These are phyloP conservation scores for Mycotypha africana DNA, from an alignment of 371 early-diverging fungal genomes.

Conservation along the genomic window DNA sequence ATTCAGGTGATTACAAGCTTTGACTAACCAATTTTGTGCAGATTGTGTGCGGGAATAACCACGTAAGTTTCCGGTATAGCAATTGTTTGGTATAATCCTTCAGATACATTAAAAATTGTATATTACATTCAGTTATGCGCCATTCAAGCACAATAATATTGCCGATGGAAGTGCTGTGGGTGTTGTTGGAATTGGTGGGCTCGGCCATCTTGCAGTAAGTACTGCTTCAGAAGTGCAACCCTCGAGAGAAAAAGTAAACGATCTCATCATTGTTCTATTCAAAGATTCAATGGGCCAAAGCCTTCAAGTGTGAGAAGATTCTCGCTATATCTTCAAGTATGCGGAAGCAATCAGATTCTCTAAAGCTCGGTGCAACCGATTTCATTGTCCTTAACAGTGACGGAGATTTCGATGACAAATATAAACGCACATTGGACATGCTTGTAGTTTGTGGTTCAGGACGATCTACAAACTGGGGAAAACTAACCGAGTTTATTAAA, in stretches of 20 bases:
- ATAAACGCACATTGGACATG: constrained; percentile 34
- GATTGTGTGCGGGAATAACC: constrained; percentile 72
- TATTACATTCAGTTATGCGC: no score
- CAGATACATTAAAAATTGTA: no score
- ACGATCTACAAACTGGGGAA: constrained; percentile 44
- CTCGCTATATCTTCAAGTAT: constrained; percentile 67
- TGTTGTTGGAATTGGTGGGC: constrained; percentile 53
- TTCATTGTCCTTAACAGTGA: constrained; percentile 15
- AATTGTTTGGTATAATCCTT: no score
- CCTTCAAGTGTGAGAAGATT: constrained; percentile 55
- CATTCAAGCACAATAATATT: constrained; percentile 49
- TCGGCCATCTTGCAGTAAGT: constrained; percentile 52
- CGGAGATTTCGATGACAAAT: constrained; percentile 6
- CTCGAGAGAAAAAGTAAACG: no score
- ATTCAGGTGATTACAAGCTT: no score
- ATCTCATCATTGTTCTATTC: no score
- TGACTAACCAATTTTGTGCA: not conserved
- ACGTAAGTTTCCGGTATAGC: no score
- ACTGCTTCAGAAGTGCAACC: no score
- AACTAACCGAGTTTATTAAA: constrained; percentile 45
- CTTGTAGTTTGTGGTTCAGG: constrained; percentile 56
- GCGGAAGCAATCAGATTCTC: constrained; percentile 62
- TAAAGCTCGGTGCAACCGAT: constrained; percentile 63
- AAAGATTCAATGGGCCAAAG: constrained; percentile 53
- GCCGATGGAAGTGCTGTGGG: constrained; percentile 45